Evolutionary conservation across 2,329 filamentous ascomycete genomes (phyloP).

Genomic region (Venturia oleaginea): DNA sequence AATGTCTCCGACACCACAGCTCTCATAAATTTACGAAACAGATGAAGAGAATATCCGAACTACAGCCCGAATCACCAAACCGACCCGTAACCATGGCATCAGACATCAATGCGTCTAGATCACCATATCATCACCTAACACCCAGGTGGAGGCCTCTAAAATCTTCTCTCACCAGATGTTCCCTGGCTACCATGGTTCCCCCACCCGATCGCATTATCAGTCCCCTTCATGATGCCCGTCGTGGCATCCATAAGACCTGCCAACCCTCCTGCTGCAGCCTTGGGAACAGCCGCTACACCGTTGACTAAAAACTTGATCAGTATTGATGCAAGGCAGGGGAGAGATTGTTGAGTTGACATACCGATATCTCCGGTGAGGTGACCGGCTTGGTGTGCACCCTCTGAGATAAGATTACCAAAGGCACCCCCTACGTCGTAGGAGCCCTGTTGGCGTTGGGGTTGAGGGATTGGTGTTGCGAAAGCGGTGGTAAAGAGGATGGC

Average conservation of each 20-base stretch:
- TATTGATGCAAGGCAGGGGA: background rate
- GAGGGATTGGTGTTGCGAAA: background rate
- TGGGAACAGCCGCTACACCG: background rate
- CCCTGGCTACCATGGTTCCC: background rate
- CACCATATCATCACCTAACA: background rate
- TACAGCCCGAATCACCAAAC: background rate
- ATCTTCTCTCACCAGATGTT: background rate
- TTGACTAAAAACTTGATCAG: background rate
- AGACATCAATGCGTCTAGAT: no score
- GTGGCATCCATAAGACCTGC: background rate
- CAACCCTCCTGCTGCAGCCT: background rate
- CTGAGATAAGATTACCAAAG: background rate
- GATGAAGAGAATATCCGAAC: background rate
- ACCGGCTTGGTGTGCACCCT: background rate
- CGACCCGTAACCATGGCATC: no score
- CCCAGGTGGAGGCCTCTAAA: background rate
- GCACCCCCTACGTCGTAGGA: background rate
- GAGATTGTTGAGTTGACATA: background rate
- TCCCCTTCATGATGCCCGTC: background rate
- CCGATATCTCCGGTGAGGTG: background rate
- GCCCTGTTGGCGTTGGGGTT: background rate
- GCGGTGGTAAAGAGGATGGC: background rate
- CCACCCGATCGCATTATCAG: background rate
- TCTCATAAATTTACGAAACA: no score
- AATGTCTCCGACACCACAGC: no score